Evolutionary conservation across 345 rosid genomes (phyloP), one percentile per base, ranked within the genome.

Genomic region (Turnera subulata): DNA sequence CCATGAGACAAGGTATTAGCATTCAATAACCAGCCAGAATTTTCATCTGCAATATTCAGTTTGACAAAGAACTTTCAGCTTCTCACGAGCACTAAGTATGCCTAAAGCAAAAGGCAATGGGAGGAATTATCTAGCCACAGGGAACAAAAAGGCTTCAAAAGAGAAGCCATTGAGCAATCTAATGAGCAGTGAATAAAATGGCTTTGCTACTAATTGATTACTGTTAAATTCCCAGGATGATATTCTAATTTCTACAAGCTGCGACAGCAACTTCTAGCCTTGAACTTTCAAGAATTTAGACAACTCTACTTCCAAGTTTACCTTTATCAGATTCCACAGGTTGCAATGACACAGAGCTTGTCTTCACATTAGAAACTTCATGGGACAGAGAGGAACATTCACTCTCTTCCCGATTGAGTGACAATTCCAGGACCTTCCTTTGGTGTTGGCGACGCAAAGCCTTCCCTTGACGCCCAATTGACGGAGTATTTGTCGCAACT

Each of bases 391-490:
- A 54, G 33, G 53, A 44, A 46, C 46, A 23, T 51, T 46, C 35
- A 49, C 42, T 54, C 47, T 63, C 65, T 46, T 66, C 57, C 19
- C 20, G 45, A 50, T 24, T 45, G 54, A 32, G 15, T 7, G 63
- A 53, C 14, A 73, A 62, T 44, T 75, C 68, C 11, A 76, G 61
- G 53, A 72, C 46, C 73, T 78, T 79, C 76, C 81, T 80, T 67
- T 76, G 87, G 53, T 80, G 87, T 63, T 75, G 82, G 23, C 96
- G 88, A 15, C 93, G 93, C 66, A 81, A 56, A 48, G 93, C 83
- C 79, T 92, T 92, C 63, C 96, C 98, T 82, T 86, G 98, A 50
- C 93, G 87, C 42, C 96, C 98, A 76, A 92, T 76, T 53, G 98
- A 80, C 15, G 95, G 98, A 73, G 85, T 84, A 49, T 64, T 66